Conservation (phyloP, 1,139 yeast species). For the Candida neerlandica region DNA sequence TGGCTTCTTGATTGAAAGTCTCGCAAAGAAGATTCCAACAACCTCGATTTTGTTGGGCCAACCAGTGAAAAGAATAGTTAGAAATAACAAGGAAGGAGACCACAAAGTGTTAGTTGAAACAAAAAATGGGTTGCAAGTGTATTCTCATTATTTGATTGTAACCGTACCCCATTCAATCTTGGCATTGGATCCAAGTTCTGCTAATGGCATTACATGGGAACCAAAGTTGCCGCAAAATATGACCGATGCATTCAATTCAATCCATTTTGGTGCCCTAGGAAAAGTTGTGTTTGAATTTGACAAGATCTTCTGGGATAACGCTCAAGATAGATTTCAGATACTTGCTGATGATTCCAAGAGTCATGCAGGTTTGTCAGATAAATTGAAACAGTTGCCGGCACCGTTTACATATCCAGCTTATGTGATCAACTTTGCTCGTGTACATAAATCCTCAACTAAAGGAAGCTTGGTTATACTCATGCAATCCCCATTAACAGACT, state of each 20-base stretch:
- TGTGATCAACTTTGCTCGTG: slow-evolving; percentile 34
- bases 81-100: slow-evolving; percentile 18
- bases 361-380: slow-evolving; percentile 16
- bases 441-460: slow-evolving; percentile 17
- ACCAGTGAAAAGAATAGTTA: slow-evolving; percentile 48
- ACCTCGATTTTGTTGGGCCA: slow-evolving; percentile 43
- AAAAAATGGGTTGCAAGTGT: slow-evolving; percentile 19
- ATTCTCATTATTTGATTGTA: slow-evolving; percentile 60
- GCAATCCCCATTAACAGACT: slow-evolving; percentile 70
- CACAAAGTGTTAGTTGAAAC: slow-evolving; percentile 25
- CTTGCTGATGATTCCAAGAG: slow-evolving; percentile 29
- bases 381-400: slow-evolving; percentile 22
- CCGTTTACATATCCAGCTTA: slow-evolving; percentile 35
- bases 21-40: slow-evolving; percentile 42
- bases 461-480: slow-evolving; percentile 59
- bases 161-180: slow-evolving; percentile 78
- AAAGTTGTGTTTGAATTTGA: slow-evolving; percentile 77
- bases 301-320: slow-evolving; percentile 62
- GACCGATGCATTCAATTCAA: slow-evolving; percentile 43
- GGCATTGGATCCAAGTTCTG: slow-evolving; percentile 33
- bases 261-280: slow-evolving; percentile 75
- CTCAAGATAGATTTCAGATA: slow-evolving; percentile 54
- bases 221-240: slow-evolving; percentile 59
- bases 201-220: slow-evolving; percentile 55
- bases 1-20: slow-evolving; percentile 49